Evolutionary conservation across 805 yeast genomes (phyloP), one percentile per base, ranked within the genome.

Genomic region (Kuraishia piskuri): DNA sequence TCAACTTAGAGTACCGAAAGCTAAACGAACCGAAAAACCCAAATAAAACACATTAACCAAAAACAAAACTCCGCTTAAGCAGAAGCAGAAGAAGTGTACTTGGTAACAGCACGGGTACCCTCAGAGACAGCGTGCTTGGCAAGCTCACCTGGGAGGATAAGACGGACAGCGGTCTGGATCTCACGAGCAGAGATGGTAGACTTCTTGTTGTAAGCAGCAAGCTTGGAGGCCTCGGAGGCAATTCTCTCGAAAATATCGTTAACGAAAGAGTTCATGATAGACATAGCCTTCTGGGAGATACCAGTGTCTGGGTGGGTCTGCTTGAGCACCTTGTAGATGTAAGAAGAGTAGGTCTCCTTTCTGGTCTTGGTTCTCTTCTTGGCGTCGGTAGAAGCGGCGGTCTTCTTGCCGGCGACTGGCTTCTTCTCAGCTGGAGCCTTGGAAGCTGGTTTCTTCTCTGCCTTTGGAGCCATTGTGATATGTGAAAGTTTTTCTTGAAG

Each of bases 51-150:
- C 49, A 47, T 20, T n/a, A 22, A 47, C 49, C 31, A 23, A 47
- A 8, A 22, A 21, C 20, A 23, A 47, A 22, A 47, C 49, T 25
- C 49, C 17, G 25, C 52, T 65, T 65, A 69, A 67, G 71, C 72
- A 46, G 72, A 66, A 55, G 72, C 65, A 52, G 72, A 79, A 69
- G 96, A 86, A 67, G 96, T 86, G 83, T 89, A 90, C 80, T 90
- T 90, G 75, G 96, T 88, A 67, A 90, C 96, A 73, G 97, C 96
- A 84, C 96, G 88, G 65, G 96, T 90, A 82, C 97, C 97, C 80
- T 91, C 98, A 67, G 96, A 87, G 67, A 90, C 96, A 69, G 97
- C 97, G 78, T 91, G 97, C 83, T 90, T 90, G 65, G 97, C 96
- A 72, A 91, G 83, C 81, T 91, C 97, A 84, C 97, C 97, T 65